phyloP scores from a whole-genome alignment of 768 basidiomycete species.

The Lactarius vividus region DNA sequence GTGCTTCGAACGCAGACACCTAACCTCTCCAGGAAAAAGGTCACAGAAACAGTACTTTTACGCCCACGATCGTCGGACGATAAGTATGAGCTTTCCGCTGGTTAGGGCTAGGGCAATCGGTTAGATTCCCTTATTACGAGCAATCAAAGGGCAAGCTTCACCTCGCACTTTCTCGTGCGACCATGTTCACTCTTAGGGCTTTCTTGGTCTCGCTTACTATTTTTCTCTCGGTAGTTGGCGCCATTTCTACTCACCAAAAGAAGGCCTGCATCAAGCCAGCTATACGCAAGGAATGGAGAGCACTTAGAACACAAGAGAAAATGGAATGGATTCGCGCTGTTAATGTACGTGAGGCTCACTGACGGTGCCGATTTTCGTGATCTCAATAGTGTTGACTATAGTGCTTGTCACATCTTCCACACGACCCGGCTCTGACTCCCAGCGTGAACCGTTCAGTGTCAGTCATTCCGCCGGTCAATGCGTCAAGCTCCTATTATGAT shows the following conservation, averaged over 20 bases:
- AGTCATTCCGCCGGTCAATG: conserved; percentile 23
- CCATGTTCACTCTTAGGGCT: not conserved
- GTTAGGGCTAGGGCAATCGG: too few species aligned
- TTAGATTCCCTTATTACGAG: too few species aligned
- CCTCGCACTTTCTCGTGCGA: too few species aligned
- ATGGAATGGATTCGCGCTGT: conserved; percentile 31
- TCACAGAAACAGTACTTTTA: too few species aligned
- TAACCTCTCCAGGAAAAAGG: too few species aligned
- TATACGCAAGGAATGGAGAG: conserved; percentile 31
- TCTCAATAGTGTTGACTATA: not conserved
- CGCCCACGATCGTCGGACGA: too few species aligned
- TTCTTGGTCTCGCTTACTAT: not conserved
- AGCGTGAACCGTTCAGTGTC: conserved; percentile 18
- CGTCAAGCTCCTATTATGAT: conserved; percentile 26
- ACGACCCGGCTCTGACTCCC: conserved; percentile 21
- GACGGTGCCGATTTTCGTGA: not conserved
- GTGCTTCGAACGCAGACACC: too few species aligned
- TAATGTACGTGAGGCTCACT: conserved; percentile 23
- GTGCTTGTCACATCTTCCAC: conserved; percentile 27
- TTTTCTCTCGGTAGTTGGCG: not conserved
- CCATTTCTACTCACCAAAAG: not conserved
- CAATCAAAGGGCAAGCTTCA: too few species aligned
- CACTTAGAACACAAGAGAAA: conserved; percentile 21
- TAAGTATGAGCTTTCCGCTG: too few species aligned
- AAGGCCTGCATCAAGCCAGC: conserved; percentile 24